phyloP scores from a whole-genome alignment of 2,329 filamentous ascomycete species.

The Penicillium crustosum region DNA sequence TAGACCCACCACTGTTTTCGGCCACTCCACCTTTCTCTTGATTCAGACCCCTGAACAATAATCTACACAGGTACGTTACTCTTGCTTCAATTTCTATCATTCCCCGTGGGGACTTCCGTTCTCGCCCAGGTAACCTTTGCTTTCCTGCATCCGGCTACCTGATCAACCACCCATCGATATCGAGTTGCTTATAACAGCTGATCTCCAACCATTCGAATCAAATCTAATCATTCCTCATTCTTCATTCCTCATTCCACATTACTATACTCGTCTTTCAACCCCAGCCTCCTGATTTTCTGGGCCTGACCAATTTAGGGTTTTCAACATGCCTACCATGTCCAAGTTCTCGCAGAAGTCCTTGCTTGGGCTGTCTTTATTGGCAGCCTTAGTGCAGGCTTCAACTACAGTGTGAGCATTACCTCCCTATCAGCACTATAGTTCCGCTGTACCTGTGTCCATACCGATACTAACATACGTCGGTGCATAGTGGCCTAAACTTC shows the following conservation, averaged over 20 bases:
- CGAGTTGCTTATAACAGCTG: slow-evolving; percentile 33
- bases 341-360: slow-evolving; percentile 24
- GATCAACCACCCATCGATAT: slow-evolving; percentile 11
- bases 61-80: slow-evolving; percentile 11
- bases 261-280: slow-evolving; percentile 17
- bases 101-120: slow-evolving; percentile 13
- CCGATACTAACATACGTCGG: not conserved
- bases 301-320: slow-evolving; percentile 28
- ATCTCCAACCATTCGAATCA: slow-evolving; percentile 28
- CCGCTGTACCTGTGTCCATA: not conserved
- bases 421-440: not conserved
- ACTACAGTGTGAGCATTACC: slow-evolving; percentile 27
- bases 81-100: not conserved
- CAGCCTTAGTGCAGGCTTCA: slow-evolving; percentile 24
- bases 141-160: slow-evolving; percentile 21
- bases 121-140: slow-evolving; percentile 5
- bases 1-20: slow-evolving; percentile 21
- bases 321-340: slow-evolving; percentile 29
- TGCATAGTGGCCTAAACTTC: slow-evolving; percentile 42
- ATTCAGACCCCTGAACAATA: slow-evolving; percentile 9
- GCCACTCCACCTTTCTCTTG: slow-evolving; percentile 10
- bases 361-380: slow-evolving; percentile 28
- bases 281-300: slow-evolving; percentile 28
- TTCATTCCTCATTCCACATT: slow-evolving; percentile 19
- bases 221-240: slow-evolving; percentile 23